Evolutionary conservation across 2,329 filamentous ascomycete genomes (phyloP), one percentile per base, ranked within the genome.

Genomic region (Lithohypha guttulata): DNA sequence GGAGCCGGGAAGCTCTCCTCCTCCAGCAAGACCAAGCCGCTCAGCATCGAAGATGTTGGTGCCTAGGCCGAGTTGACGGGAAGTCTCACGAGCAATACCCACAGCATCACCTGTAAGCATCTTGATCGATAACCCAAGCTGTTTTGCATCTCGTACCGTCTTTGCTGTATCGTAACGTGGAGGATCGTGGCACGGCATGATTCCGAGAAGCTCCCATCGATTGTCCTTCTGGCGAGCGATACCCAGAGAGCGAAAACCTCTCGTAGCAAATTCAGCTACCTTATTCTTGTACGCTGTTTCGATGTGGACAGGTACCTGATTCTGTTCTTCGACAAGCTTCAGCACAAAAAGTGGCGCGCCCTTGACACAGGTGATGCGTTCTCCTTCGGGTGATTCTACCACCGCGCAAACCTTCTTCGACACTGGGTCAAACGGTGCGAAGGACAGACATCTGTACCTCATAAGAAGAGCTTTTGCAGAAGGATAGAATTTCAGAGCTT

Each of bases 31-130:
- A 72, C 85, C 85, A 42, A 93, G 83, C 56, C 83, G 81, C 68
- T 93, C 85, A 63, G 85, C 84, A 57, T 93, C 91, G 71, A 93
- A 93, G 55, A 93, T 79, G 63, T 93, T 93, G 57, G 84, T 91
- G 55, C 85, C 85, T 44, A 93, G 79, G 69, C 85, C 84, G 50
- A 93, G 81, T 65, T 91, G 84, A 56, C 84, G 83, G 39, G 84
- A 91, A 52, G 84, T 93, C 65, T 93, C 85, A 68, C 83, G 80
- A 53, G 85, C 85, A 60, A 93, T 93, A 63, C 84, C 86, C 59
- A 93, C 85, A 51, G 86, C 84, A 59, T 93, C 85, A 73, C 85
- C 85, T 65, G 86, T 93, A 67, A 93, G 75, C 84, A 93, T 93
- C 74, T 93, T 93, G 66, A 93, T 86, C 52, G 81, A 86, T 46